Evolutionary conservation across 2,329 filamentous ascomycete genomes (phyloP).

Genomic region (Fusarium keratoplasticum): DNA sequence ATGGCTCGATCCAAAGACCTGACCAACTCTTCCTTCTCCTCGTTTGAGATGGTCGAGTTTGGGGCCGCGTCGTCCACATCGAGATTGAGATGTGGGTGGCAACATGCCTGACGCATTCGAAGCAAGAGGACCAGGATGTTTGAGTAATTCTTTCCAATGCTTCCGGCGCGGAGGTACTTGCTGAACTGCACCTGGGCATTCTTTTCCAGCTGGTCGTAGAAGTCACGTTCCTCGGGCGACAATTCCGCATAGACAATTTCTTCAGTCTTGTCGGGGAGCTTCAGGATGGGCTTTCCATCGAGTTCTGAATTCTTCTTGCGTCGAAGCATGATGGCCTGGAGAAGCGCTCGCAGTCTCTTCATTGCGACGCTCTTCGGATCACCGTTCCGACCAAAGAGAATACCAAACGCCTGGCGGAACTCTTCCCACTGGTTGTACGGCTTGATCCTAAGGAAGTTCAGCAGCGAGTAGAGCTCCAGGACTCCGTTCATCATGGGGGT

Average conservation of each 20-base stretch:
- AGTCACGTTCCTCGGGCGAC: constrained; percentile 77
- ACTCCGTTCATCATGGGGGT: constrained; percentile 92
- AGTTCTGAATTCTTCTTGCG: constrained; percentile 84
- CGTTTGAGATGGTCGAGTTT: constrained; percentile 55
- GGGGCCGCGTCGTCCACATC: constrained; percentile 50
- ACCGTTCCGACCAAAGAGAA: constrained; percentile 50
- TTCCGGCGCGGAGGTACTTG: constrained; percentile 77
- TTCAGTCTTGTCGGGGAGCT: constrained; percentile 80
- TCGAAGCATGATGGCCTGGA: constrained; percentile 84
- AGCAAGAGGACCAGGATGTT: constrained; percentile 85
- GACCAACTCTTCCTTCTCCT: constrained; percentile 71
- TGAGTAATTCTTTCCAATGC: constrained; percentile 77
- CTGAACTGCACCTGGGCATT: constrained; percentile 79
- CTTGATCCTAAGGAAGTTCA: constrained; percentile 80
- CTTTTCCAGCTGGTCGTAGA: constrained; percentile 80
- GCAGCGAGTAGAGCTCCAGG: constrained; percentile 79
- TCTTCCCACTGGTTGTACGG: constrained; percentile 75
- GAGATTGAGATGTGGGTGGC: constrained; percentile 48
- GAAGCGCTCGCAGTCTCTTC: constrained; percentile 76
- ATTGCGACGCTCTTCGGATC: constrained; percentile 73
- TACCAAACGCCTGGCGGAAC: constrained; percentile 68
- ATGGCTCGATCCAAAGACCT: constrained; percentile 69
- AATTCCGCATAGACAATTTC: constrained; percentile 81
- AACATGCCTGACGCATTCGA: constrained; percentile 80
- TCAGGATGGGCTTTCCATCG: constrained; percentile 83